These are phyloP conservation scores for Paramecium tetraurelia DNA, from an alignment of 73 alveolate genomes.

Conservation along the genomic window DNA sequence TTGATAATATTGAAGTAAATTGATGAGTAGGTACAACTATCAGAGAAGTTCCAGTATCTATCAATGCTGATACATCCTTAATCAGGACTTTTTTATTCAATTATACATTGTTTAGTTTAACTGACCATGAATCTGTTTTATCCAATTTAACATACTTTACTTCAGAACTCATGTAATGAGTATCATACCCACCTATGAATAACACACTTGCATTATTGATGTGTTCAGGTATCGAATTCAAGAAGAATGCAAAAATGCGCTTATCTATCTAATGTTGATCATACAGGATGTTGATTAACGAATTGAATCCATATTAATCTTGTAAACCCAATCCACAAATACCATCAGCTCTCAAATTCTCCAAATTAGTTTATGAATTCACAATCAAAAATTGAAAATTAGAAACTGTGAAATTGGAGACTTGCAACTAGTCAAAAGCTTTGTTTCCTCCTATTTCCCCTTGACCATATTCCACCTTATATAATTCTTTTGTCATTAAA, in stretches of 20 bases:
- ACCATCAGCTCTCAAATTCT: not conserved
- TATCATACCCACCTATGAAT: conserved; percentile 8
- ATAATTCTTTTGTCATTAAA: not conserved
- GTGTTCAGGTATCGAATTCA: not conserved
- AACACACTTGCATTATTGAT: not conserved
- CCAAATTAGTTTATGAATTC: not conserved
- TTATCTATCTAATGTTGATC: not conserved
- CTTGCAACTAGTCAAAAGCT: not conserved
- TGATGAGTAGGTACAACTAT: conserved; percentile 15
- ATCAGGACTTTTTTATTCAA: not conserved
- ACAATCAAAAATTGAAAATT: not conserved
- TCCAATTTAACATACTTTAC: not conserved
- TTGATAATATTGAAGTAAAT: not conserved
- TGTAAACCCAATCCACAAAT: not conserved
- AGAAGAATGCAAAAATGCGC: not conserved
- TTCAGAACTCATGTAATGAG: not conserved
- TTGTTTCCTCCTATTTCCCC: not conserved
- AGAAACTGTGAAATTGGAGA: not conserved
- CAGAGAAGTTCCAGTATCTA: conserved; percentile 24
- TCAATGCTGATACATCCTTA: not conserved
- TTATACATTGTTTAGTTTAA: not conserved
- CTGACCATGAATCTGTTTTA: not conserved
- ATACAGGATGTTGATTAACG: not conserved
- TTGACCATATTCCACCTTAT: not conserved
- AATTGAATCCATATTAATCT: not conserved